Percentiles rank a stretch among this genome's conserved stretches.
Conservation (phyloP, 208 protist genomes). For the Trypanosoma mega region DNA sequence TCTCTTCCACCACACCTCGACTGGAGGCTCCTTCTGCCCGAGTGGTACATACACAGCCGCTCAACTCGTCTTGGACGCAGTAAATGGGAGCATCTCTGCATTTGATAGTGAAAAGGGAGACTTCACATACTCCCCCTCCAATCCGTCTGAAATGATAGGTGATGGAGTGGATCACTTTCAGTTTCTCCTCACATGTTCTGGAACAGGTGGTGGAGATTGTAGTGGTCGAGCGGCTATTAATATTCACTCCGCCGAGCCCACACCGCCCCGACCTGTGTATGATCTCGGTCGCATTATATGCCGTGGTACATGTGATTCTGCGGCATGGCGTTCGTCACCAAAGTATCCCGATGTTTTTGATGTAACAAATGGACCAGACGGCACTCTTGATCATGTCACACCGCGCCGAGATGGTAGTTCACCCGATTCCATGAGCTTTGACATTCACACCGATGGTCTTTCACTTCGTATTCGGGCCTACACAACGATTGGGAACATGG, state of each 20-base stretch:
- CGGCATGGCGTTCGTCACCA: constrained; percentile 47
- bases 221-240: constrained; percentile 19
- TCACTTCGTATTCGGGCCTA: constrained; percentile 65
- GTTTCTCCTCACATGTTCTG: constrained; percentile 57
- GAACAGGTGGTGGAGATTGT: constrained; percentile 30
- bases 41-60: constrained; percentile 15
- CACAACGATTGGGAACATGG: constrained; percentile 79
- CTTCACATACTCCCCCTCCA: constrained; percentile 49
- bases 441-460: constrained; percentile 40
- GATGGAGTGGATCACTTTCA: constrained; percentile 48
- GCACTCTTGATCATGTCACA: constrained; percentile 28
- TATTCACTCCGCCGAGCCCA: constrained; percentile 5
- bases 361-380: constrained; percentile 22
- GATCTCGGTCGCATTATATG: constrained; percentile 68
- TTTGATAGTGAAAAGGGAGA: constrained; percentile 29
- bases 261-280: constrained; percentile 35
- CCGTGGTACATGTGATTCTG: constrained; percentile 72
- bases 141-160: constrained; percentile 6
- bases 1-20: constrained; percentile 11
- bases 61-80: constrained; percentile 3
- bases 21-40: constrained; percentile 9
- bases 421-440: constrained; percentile 61
- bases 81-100: constrained; percentile 12
- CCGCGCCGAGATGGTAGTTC: constrained; percentile 49
- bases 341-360: constrained; percentile 41